Base-by-base conservation (phyloP, 2,329 filamentous ascomycete species). In the Cytospora mali region DNA sequence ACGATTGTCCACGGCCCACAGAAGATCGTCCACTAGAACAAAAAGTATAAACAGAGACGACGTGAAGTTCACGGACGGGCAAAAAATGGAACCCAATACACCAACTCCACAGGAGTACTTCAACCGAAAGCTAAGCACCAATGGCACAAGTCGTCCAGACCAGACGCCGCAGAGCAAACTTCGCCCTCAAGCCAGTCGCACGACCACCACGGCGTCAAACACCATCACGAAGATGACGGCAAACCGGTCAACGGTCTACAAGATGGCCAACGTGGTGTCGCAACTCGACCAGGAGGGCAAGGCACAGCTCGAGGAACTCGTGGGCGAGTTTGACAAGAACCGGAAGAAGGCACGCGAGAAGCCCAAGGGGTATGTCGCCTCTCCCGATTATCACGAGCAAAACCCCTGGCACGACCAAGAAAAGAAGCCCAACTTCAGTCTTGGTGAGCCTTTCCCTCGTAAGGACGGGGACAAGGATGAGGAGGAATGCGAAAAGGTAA, bases 321-420 rank as follows among this genome's bases (percentile, higher is more conserved):
- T 58, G 11, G 29, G 42, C 16, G 39, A 55, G 14, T 59, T 62
- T n/a, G 60, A 60, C 5, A 60, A 53, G 25, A 13, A 11, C n/a
- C 49, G 57, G 55, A 27, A 27, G 27, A n/a, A 6, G n/a, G 4
- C n/a, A 10, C 42, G n/a, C 6, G 42, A 46, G 10, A 58, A 25
- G 33, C 60, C 51, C 4, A 65, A 60, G 51, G 63, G 60, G 4
- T 51, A 51, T 29, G 27, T 62, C 16, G 25, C 51, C 18, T 53
- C 57, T 1, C 10, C 18, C 1, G 65, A 68, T 7, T 71, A 71
- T 28, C 64, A 66, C 14, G 59, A 69, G 13, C 46, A 54, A n/a
- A 71, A 72, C 58, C 70, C 70, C 3, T 71, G 66, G 70, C 64
- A 71, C 25, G 66, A 66, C 18, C 55, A 66, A 25, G 18, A 49